Evolutionary conservation across 2,329 filamentous ascomycete species (phyloP).

Genomic region (Amphichorda felina): DNA sequence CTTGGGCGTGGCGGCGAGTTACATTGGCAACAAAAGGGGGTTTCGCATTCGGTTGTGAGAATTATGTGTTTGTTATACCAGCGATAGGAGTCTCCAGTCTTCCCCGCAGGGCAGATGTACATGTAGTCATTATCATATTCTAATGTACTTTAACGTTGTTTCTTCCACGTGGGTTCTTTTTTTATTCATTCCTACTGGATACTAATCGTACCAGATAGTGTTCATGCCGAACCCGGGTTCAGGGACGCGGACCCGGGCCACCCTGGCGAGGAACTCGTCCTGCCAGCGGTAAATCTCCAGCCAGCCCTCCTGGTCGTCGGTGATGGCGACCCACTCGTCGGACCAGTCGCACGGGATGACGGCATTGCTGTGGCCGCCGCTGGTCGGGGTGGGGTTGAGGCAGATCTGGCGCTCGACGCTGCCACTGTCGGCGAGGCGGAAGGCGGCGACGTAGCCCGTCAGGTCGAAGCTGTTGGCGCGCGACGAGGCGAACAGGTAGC

Average conservation of each 20-base stretch:
- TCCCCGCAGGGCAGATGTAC: no score
- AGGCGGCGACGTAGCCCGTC: conserved; percentile 75
- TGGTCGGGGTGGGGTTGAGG: conserved; percentile 74
- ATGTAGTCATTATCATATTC: no score
- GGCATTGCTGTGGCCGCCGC: conserved; percentile 79
- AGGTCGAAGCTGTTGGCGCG: conserved; percentile 64
- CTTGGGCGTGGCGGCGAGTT: no score
- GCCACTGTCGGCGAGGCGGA: conserved; percentile 56
- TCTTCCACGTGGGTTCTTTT: no score
- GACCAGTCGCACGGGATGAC: conserved; percentile 75
- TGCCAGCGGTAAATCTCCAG: conserved; percentile 82
- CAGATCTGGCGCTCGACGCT: conserved; percentile 68
- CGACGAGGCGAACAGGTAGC: conserved; percentile 77
- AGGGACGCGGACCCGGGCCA: conserved; percentile 64
- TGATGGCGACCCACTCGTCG: conserved; percentile 83
- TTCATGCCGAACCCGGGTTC: conserved; percentile 95
- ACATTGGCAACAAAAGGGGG: no score
- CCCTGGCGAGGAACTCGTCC: conserved; percentile 66
- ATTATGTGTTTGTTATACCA: no score
- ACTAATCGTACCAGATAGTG: conserved; percentile 77
- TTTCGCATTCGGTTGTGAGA: no score
- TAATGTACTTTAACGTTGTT: no score
- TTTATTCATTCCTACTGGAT: no score
- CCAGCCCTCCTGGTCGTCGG: conserved; percentile 79
- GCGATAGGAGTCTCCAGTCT: no score